Percentiles rank a stretch among this genome's conserved stretches.
These are phyloP conservation scores for Ceratocystis colombiana DNA, from an alignment of 2,329 filamentous ascomycete species.

Conservation along the genomic window DNA sequence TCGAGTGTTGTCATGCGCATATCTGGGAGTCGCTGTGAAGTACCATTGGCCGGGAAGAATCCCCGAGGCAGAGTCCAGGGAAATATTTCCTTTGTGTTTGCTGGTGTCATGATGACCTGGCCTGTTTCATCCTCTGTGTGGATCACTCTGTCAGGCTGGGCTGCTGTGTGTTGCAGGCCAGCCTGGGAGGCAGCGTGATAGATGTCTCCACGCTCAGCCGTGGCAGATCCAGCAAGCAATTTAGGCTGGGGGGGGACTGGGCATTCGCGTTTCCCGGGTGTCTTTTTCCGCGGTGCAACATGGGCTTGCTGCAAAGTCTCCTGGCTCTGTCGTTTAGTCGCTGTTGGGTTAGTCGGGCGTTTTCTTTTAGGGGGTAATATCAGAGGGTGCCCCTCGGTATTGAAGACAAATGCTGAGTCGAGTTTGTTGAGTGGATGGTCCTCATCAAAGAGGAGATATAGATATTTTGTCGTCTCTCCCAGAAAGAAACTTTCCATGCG, in stretches of 20 bases:
- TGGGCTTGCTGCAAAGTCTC: slow-evolving; percentile 17
- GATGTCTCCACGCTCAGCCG: slow-evolving; percentile 67
- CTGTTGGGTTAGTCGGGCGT: slow-evolving; percentile 12
- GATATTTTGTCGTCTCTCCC: slow-evolving; percentile 90
- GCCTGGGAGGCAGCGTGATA: slow-evolving; percentile 85
- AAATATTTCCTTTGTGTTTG: slow-evolving; percentile 49
- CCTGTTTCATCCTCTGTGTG: slow-evolving; percentile 38
- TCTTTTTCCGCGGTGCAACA: slow-evolving; percentile 7
- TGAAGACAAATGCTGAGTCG: slow-evolving; percentile 84
- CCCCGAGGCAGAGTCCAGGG: slow-evolving; percentile 81
- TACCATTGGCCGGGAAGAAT: slow-evolving; percentile 65
- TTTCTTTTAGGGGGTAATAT: slow-evolving; percentile 52
- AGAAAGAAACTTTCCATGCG: slow-evolving; percentile 99
- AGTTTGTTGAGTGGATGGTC: slow-evolving; percentile 78
- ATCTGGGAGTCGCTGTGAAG: slow-evolving; percentile 60
- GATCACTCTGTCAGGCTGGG: slow-evolving; percentile 43
- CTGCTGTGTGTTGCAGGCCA: slow-evolving; percentile 66
- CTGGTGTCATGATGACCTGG: slow-evolving; percentile 35
- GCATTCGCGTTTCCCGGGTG: slow-evolving; percentile 45
- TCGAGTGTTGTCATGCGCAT: slow-evolving; percentile 60
- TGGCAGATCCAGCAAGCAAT: slow-evolving; percentile 65
- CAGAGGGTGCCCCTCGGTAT: slow-evolving; percentile 88
- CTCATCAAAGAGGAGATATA: slow-evolving; percentile 82
- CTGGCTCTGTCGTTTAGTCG: not conserved
- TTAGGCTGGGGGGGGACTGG: slow-evolving; percentile 49